These are phyloP conservation scores for Malus sylvestris DNA, from an alignment of 306 rosid species.

Conservation along the genomic window DNA sequence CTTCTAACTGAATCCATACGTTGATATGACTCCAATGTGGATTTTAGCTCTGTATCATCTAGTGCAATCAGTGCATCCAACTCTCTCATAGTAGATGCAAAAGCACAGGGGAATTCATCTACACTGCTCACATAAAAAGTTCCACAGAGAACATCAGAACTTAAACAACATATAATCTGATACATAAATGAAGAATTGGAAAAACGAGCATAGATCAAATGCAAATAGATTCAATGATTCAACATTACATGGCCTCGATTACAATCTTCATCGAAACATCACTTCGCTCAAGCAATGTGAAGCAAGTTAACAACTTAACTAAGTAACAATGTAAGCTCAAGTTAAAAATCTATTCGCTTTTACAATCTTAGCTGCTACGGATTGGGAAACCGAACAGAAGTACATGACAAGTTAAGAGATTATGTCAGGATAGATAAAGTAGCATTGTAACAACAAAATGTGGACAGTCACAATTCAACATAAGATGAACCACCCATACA, in stretches of 20 bases:
- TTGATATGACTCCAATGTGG: conserved; percentile 58
- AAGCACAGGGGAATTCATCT: conserved; percentile 58
- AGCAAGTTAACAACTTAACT: not conserved
- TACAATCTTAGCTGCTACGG: not conserved
- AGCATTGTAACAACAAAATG: not conserved
- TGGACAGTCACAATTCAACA: not conserved
- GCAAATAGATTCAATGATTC: not conserved
- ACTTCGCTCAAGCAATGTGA: not conserved
- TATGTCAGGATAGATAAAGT: too few species aligned
- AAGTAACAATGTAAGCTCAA: not conserved
- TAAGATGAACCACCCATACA: not conserved
- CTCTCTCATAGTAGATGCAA: conserved; percentile 47
- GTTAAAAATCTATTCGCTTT: too few species aligned
- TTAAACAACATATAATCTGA: not conserved
- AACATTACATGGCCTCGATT: not conserved
- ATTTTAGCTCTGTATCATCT: conserved; percentile 48
- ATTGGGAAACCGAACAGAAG: not conserved
- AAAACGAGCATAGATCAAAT: not conserved
- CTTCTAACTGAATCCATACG: conserved; percentile 58
- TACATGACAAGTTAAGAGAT: not conserved
- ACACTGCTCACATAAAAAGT: conserved; percentile 39
- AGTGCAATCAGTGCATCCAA: conserved; percentile 67
- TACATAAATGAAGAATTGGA: not conserved
- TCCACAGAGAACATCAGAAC: conserved; percentile 12
- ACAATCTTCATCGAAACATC: not conserved